phyloP scores from a whole-genome alignment of 1,284 basidiomycete genomes.

The Sparassis latifolia region DNA sequence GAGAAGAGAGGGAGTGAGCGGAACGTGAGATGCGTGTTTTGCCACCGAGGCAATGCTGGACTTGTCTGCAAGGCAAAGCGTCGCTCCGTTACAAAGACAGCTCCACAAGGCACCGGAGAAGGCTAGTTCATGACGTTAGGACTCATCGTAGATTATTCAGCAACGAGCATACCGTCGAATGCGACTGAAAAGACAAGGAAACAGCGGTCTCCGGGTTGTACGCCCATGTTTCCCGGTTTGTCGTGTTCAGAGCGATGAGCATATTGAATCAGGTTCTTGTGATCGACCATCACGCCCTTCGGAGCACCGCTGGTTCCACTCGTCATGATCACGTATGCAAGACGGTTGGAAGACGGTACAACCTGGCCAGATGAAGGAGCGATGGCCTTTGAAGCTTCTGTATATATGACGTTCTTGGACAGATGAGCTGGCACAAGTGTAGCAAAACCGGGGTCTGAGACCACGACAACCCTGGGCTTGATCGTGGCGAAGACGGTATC shows the following conservation, averaged over 20 bases:
- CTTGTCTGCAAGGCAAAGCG: neutral
- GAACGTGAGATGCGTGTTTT: neutral
- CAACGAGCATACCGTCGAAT: neutral
- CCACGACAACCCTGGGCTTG: neutral
- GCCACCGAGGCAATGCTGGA: neutral
- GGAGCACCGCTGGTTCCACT: neutral
- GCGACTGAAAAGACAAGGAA: neutral
- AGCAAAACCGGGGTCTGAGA: neutral
- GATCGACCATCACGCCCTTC: neutral
- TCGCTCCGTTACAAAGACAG: neutral
- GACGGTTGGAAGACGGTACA: neutral
- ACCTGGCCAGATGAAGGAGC: neutral
- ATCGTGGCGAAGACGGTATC: neutral
- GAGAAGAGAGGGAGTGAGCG: neutral
- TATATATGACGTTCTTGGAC: neutral
- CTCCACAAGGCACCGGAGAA: neutral
- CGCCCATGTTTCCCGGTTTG: neutral
- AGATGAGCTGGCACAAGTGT: neutral
- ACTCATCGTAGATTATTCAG: no score
- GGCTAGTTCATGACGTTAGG: neutral
- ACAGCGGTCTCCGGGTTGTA: neutral
- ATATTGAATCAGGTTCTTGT: neutral
- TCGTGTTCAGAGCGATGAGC: neutral
- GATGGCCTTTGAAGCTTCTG: neutral
- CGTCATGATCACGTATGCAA: neutral